Evolutionary conservation across 1,284 basidiomycete species (phyloP), one percentile per base, ranked within the genome.

Genomic region (Fomitiporia mediterranea): DNA sequence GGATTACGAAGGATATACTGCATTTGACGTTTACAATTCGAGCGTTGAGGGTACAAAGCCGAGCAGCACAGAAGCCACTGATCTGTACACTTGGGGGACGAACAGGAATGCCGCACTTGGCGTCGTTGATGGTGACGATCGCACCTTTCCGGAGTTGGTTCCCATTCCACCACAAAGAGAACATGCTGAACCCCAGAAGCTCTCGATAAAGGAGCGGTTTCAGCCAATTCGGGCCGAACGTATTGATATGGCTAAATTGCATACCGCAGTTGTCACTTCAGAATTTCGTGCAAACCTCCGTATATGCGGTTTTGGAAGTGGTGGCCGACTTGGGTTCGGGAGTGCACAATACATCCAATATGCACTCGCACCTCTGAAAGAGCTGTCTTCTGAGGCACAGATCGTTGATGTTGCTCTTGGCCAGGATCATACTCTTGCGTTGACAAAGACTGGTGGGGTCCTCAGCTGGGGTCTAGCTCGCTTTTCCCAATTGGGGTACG

Each of bases 1-100:
- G 69, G 97, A 99, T 66, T 68, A 76, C 35, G 96, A 98, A 66
- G 96, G 94, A 1, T 87, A 97, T 68, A 94, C 92, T 0, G 84
- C 94, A 0, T 95, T 95, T 62, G 96, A 99, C 66, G 73, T 99
- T 25, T 98, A 94, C 73, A 98, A 98, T 66, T 86, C 88, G 3
- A 96, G 93, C 0, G 75, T 97, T 30, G 80, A 84, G 58, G 86
- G 82, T 11, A 85, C 83, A 1, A 80, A 84, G 66, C 91, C 91
- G 2, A 73, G 49, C 38, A 60, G 54, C 1, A 61, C 67, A 2
- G 68, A 73, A 11, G 65, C 69, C 23, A 77, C 76, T 0, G 86
- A 97, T 54, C 72, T 99, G 11, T 90, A 84, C 64, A 92, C 89
- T 0, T 99, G 96, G 96, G 97, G 97, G 13, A 77, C 82, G 13